Percentiles rank a stretch among this genome's conserved stretches.
Evolutionary conservation across 129 eudicot genomes (phyloP).

Genomic region (Centrapalus pauciflorus): DNA sequence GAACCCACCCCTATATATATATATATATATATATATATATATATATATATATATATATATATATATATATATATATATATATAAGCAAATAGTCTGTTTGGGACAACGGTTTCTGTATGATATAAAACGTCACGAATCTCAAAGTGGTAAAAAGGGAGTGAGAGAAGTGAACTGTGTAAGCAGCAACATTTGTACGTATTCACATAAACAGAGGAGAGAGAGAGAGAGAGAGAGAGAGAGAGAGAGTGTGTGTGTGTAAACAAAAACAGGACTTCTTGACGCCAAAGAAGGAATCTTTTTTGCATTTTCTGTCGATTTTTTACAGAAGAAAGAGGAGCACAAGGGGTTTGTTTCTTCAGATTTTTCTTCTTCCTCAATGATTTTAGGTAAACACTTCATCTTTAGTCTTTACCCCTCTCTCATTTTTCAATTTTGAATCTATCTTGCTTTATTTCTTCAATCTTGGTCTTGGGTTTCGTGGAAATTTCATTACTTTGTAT

Average conservation of each 20-base stretch:
- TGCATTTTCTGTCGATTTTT: not conserved
- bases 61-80: no score
- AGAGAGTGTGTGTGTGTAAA: not conserved
- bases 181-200: not conserved
- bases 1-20: no score
- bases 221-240: not conserved
- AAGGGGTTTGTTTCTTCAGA: not conserved
- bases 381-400: not conserved
- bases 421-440: not conserved
- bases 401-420: not conserved
- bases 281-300: slow-evolving; percentile 2
- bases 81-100: no score
- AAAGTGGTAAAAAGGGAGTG: slow-evolving; percentile 9
- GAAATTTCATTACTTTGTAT: not conserved
- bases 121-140: slow-evolving; percentile 28
- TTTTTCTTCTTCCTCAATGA: not conserved
- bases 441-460: not conserved
- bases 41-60: no score
- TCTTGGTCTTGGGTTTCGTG: not conserved
- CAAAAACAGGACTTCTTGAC: not conserved
- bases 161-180: slow-evolving; percentile 13
- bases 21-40: no score
- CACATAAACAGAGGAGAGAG: not conserved
- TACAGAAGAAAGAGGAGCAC: slow-evolving; percentile 2
- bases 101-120: slow-evolving; percentile 17